Evolutionary conservation across 2,329 filamentous ascomycete genomes (phyloP), one percentile per base, ranked within the genome.

Genomic region (Diaporthe destruens): DNA sequence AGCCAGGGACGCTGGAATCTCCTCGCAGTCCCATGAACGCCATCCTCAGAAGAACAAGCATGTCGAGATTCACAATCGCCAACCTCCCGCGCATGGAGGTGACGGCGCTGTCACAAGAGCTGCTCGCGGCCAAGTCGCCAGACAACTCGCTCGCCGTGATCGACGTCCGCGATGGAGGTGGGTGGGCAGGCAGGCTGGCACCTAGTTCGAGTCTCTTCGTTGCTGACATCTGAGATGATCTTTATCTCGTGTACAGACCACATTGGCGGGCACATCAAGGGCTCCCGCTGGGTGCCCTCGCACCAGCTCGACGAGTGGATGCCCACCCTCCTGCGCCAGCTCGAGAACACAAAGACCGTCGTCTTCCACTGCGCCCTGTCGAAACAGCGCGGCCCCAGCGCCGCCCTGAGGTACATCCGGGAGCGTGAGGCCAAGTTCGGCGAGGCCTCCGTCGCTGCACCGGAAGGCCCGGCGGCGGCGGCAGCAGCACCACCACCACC

Each of bases 281-380:
- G 90, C 73, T 93, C 92, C 44, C 89, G 88, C 67, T 94, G 98
- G 86, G 87, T 94, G 16, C 95, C 96, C 0, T 93, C 89, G 66
- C 84, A 84, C 57, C 89, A 90, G 23, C 88, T 98, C 63, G 94
- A 97, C 78, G 89, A 89, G 80, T 90, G 88, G 76, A 90, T 96
- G 81, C 93, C 95, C 0, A 94, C 95, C 75, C 89, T 99, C n/a
- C 87, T 97, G 16, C 90, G 94, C 71, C 91, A 88, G 55, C 88
- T 98, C 61, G 85, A 90, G 76, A 90, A 92, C 79, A 95, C 94
- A 81, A 90, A 96, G 71, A 92, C 88, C 14, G 94, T 99, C 18
- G 90, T 99, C 1, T 99, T 99, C 82, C 96, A 99, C 84, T 99
- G 96, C 83, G 93, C 94, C 23, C 85, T 98, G 71, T 96, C 93